Evolutionary conservation across 202 grass and related monocot species (phyloP), one percentile per base, ranked within the genome.

Genomic region (Schoenoplectus tabernaemontani): DNA sequence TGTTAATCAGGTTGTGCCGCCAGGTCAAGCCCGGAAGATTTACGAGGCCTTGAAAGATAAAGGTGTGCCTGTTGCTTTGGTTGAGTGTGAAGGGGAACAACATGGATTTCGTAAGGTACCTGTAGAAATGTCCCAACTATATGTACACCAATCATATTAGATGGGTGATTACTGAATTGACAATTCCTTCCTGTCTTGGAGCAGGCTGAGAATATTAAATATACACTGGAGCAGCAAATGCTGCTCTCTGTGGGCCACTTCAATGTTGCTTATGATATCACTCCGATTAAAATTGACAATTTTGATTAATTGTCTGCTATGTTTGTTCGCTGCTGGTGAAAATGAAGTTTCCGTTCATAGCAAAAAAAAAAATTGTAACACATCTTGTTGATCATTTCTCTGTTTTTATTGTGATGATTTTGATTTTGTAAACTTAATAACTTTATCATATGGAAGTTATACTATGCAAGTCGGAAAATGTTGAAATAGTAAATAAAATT

Each of bases 171-270:
- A 41, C 5, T 19, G 7, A 23, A 38, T 4, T 50, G 11, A 32
- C 11, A 23, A 57, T 72, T 16, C 30, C 39, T 38, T 17, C 23
- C 48, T n/a, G 74, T 76, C 53, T 76, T 86, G 77, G 75, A 82
- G 66, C 87, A 97, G 94, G 86, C 91, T 24, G 85, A 92, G 82
- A 97, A 93, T 82, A 97, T 97, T 69, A 88, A 90, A 82, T 97
- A 90, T 77, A 97, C 94, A 4, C 78, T 93, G 91, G 94, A 97
- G 87, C 94, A 97, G 58, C 77, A 81, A 83, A 93, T 97, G 94
- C 7, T 92, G 60, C 93, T 97, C 69, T 93, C 93, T 63, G 89
- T 98, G 10, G 89, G 95, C 23, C 88, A 89, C 4, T 93, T 91
- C 51, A 71, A 97, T 78, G 93, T 93, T 6, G 89, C 88, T 19